A percentile compares a stretch with the other conserved stretches of the same genome.
phyloP scores from a whole-genome alignment of 164 flowering plant species.

The Vitis rotundifolia region DNA sequence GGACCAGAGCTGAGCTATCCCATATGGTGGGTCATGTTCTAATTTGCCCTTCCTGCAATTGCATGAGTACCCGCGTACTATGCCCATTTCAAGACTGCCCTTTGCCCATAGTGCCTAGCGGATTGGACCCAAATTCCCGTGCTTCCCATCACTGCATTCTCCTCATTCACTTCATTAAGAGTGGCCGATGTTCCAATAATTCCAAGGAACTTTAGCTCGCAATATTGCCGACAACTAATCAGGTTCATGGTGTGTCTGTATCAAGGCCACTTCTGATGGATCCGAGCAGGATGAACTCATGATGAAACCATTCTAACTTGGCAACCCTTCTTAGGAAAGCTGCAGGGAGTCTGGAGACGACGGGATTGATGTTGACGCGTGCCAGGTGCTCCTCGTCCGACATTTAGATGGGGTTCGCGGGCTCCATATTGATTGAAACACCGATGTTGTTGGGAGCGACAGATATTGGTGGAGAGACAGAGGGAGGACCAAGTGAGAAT shows the following conservation, averaged over 20 bases:
- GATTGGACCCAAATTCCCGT: too few relatives aligned
- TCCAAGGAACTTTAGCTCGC: slow-evolving; percentile 66
- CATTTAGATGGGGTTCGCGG: slow-evolving; percentile 39
- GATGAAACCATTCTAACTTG: slow-evolving; percentile 75
- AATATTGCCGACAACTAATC: slow-evolving; percentile 66
- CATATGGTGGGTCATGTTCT: too few relatives aligned
- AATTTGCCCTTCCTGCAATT: too few relatives aligned
- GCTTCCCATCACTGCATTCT: too few relatives aligned
- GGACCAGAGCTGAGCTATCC: too few relatives aligned
- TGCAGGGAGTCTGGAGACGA: slow-evolving; percentile 61
- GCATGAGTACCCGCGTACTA: too few relatives aligned
- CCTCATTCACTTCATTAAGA: slow-evolving; percentile 79
- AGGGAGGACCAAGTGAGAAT: too few relatives aligned
- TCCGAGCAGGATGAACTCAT: slow-evolving; percentile 38
- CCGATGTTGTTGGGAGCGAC: background rate
- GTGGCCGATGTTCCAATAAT: slow-evolving; percentile 64
- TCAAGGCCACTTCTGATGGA: slow-evolving; percentile 96
- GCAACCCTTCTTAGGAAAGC: slow-evolving; percentile 62
- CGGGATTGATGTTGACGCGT: slow-evolving; percentile 57
- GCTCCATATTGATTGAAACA: too few relatives aligned
- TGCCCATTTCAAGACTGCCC: too few relatives aligned
- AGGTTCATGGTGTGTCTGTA: slow-evolving; percentile 84
- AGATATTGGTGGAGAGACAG: slow-evolving; percentile 2
- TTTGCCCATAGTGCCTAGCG: too few relatives aligned
- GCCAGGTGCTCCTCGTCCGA: slow-evolving; percentile 33